Evolutionary conservation across 2,329 filamentous ascomycete species (phyloP).

Genomic region (Lasiodiplodia sp.): DNA sequence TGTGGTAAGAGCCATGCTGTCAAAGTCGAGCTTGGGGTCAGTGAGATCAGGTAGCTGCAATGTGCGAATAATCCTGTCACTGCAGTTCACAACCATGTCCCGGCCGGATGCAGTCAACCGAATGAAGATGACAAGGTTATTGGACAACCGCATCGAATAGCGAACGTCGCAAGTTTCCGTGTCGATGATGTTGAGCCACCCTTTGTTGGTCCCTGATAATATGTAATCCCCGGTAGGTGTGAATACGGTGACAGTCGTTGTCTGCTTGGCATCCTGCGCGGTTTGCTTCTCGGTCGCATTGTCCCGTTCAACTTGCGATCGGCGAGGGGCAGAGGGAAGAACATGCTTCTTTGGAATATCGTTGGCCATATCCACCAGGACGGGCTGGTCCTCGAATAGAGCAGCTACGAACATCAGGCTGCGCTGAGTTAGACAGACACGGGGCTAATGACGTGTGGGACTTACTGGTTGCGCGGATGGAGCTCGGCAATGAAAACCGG

Average conservation of each 20-base stretch:
- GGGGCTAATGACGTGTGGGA: background rate
- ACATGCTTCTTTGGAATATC: conserved; percentile 75
- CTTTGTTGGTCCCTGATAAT: conserved; percentile 91
- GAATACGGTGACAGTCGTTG: conserved; percentile 92
- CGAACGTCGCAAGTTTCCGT: conserved; percentile 80
- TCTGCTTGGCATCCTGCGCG: conserved; percentile 91
- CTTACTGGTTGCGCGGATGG: conserved; percentile 87
- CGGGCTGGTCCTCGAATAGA: conserved; percentile 90
- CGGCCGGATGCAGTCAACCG: conserved; percentile 84
- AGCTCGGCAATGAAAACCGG: conserved; percentile 96
- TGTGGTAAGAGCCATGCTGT: conserved; percentile 86
- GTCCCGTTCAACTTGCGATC: conserved; percentile 73
- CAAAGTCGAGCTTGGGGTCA: conserved; percentile 72
- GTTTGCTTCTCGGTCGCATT: conserved; percentile 82
- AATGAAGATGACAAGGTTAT: conserved; percentile 86
- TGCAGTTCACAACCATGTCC: conserved; percentile 89
- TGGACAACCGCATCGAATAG: conserved; percentile 87
- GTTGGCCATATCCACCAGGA: conserved; percentile 81
- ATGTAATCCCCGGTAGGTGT: conserved; percentile 86
- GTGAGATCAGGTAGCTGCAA: conserved; percentile 82
- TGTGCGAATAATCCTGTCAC: conserved; percentile 93
- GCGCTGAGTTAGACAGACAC: background rate
- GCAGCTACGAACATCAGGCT: conserved; percentile 88
- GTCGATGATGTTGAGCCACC: conserved; percentile 95
- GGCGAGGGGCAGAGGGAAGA: conserved; percentile 82